Conservation (phyloP, 306 rosid species). For the Rosa rugosa region DNA sequence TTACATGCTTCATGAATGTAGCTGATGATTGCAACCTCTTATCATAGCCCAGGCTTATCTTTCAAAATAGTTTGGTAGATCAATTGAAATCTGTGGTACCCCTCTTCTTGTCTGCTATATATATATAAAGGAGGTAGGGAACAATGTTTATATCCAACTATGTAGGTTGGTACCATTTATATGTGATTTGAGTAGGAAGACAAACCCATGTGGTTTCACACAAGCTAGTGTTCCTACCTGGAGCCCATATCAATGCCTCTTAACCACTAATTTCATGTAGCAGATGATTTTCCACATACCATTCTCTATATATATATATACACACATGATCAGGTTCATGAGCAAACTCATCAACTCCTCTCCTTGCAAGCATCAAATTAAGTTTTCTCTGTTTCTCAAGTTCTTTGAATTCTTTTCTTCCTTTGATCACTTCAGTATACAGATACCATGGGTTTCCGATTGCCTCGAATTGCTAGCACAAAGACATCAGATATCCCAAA, state of each 20-base stretch:
- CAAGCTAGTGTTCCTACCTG: neutral
- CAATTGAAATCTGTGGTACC: neutral
- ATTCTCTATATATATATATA: neutral
- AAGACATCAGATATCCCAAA: neutral
- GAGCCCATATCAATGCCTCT: neutral
- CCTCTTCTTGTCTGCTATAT: neutral
- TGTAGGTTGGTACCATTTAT: neutral
- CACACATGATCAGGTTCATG: neutral
- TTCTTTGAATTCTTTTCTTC: too few species aligned
- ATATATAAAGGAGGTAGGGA: too few species aligned
- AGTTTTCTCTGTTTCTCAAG: too few species aligned
- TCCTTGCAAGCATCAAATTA: neutral
- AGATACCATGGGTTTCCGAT: too few species aligned
- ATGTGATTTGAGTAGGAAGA: neutral
- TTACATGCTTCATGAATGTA: neutral
- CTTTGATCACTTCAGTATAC: too few species aligned
- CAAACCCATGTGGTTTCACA: neutral
- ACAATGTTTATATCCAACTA: too few species aligned
- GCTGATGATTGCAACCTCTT: neutral
- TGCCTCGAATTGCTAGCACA: neutral
- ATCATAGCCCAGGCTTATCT: neutral
- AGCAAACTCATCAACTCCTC: neutral
- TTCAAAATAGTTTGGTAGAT: neutral
- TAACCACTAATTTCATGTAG: neutral
- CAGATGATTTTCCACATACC: neutral